A percentile compares a stretch with the other conserved stretches of the same genome.
Conservation (phyloP, 2,329 filamentous ascomycete species). For the Davidsoniella neocaledoniae region DNA sequence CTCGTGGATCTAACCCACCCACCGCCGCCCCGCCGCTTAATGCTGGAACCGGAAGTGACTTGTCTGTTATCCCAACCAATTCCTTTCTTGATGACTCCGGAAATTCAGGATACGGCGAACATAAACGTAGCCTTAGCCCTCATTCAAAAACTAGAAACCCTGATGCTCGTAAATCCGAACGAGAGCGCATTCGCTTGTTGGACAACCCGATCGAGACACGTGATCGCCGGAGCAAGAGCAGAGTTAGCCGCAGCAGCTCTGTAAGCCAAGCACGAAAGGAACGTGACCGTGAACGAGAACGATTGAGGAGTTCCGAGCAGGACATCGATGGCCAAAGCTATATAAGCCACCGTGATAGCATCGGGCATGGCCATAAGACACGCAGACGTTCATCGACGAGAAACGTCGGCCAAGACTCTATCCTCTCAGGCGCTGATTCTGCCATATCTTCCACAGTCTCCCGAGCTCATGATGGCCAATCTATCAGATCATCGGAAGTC, state of each 20-base stretch:
- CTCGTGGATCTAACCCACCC: slow-evolving; percentile 19
- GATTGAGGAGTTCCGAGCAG: not conserved
- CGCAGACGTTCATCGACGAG: slow-evolving; percentile 25
- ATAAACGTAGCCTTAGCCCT: slow-evolving; percentile 8
- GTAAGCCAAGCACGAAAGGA: slow-evolving; percentile 17
- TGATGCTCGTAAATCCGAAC: slow-evolving; percentile 26
- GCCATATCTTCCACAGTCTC: slow-evolving; percentile 38
- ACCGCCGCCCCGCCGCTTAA: slow-evolving; percentile 37
- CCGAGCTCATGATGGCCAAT: slow-evolving; percentile 39
- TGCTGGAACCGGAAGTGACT: slow-evolving; percentile 57
- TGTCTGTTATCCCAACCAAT: slow-evolving; percentile 56
- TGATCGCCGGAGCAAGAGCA: slow-evolving; percentile 21
- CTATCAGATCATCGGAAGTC: slow-evolving; percentile 41
- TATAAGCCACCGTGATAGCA: slow-evolving; percentile 10
- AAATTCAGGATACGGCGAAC: slow-evolving; percentile 19
- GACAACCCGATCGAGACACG: slow-evolving; percentile 24
- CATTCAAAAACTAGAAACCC: slow-evolving; percentile 18
- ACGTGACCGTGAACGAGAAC: slow-evolving; percentile 5
- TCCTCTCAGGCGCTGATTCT: slow-evolving; percentile 36
- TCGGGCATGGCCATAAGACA: slow-evolving; percentile 1
- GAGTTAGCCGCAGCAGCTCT: slow-evolving; percentile 23
- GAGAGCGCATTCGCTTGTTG: slow-evolving; percentile 10
- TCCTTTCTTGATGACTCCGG: slow-evolving; percentile 45
- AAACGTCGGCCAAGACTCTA: slow-evolving; percentile 31
- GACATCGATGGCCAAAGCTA: slow-evolving; percentile 6